These are phyloP conservation scores for Dendrobium catenatum DNA, from an alignment of 106 monocot species.

Conservation along the genomic window DNA sequence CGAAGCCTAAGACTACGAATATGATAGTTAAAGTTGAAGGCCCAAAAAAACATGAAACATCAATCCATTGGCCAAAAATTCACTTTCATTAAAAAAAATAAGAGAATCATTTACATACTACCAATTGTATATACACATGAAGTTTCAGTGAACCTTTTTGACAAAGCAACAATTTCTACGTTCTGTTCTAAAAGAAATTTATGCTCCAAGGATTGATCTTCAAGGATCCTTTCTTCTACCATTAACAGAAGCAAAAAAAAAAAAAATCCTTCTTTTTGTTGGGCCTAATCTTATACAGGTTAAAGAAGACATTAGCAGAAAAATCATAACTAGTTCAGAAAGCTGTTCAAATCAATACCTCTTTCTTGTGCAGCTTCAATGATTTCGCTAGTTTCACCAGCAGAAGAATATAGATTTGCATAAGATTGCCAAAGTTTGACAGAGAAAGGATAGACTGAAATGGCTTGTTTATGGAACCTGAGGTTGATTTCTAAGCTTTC, in stretches of 20 bases:
- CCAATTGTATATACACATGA: not conserved
- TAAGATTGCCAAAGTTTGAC: conserved; percentile 68
- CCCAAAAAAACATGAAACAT: no score
- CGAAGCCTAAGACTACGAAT: no score
- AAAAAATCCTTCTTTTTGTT: not conserved
- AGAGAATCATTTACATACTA: not conserved
- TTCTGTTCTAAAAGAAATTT: conserved; percentile 1
- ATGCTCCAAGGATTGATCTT: not conserved
- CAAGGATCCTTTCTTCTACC: not conserved
- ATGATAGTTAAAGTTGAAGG: no score
- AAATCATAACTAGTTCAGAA: not conserved
- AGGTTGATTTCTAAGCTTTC: conserved; percentile 28
- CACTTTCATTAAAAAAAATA: not conserved
- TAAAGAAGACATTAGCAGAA: not conserved
- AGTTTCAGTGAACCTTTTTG: not conserved
- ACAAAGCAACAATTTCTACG: not conserved
- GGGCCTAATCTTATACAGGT: no score
- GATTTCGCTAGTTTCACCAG: conserved; percentile 22
- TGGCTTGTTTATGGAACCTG: conserved; percentile 55
- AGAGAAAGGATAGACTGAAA: conserved; percentile 85
- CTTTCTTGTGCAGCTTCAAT: conserved; percentile 56
- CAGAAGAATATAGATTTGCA: conserved; percentile 23
- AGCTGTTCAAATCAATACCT: conserved; percentile 43
- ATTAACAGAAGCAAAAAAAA: not conserved
- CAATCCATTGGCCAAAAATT: not conserved